Evolutionary conservation across 495 filamentous ascomycete species (phyloP), one percentile per base, ranked within the genome.

Genomic region (Lasiosphaeria hispida): DNA sequence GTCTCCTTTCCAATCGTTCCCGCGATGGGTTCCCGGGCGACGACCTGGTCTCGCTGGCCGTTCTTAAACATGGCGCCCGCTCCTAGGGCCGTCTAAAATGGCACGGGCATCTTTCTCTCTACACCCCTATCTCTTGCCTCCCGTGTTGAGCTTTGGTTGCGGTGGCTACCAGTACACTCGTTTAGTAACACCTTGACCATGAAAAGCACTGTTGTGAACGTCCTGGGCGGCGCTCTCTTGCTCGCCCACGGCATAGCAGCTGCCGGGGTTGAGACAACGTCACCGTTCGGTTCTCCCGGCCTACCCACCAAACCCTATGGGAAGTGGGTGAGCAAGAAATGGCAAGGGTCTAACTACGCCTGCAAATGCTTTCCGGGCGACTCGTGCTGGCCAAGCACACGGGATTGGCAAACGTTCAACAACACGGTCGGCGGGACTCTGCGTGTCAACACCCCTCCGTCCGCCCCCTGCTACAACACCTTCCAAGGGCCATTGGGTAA

Each of bases 341-440:
- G 68, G 63, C 64, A 69, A 14, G 67, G 69, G 1, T 45, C 49
- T 19, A 56, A 61, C 14, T 77, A 75, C 61, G 72, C 73, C 2
- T 78, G 75, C 65, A 79, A 78, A 57, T 79, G 75, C 45, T 69
- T 69, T 51, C 47, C 65, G 0, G 75, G 68, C 13, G 72, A 78
- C 43, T 44, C 55, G 4, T 79, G 76, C 65, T 79, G 76, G 76
- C 76, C 76, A 11, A 64, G 54, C 14, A n/a, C 39, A 1, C 23
- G 11, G 13, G 51, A 70, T 10, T 79, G 74, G 73, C 36, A 61
- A 7, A 33, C 30, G 17, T 50, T 79, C 35, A 78, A 79, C 62
- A 47, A 52, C 15, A 75, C 71, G 0, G 69, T 79, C 37, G 63
- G 63, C 40, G 76, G 75, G 7, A 75, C 70, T 48, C 62, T 78